Conservation (phyloP, 805 yeast genomes). For the Ascoidea tarda region DNA sequence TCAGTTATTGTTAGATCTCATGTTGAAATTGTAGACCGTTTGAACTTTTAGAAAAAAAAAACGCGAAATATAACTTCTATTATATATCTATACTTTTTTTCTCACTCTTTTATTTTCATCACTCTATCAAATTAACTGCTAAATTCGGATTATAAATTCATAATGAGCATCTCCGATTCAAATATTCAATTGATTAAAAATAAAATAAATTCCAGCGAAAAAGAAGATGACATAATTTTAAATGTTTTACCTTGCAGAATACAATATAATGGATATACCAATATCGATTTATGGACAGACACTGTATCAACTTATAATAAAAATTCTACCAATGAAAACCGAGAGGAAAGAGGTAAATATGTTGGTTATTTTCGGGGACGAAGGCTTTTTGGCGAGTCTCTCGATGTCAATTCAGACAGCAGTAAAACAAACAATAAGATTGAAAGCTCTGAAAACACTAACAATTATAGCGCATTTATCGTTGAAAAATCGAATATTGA, state of each 20-base stretch:
- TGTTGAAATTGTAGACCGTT: too few relatives aligned
- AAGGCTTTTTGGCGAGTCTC: constrained; percentile 7
- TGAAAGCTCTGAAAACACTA: too few relatives aligned
- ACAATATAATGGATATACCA: background rate
- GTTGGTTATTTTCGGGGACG: constrained; percentile 7
- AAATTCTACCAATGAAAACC: constrained; percentile 6
- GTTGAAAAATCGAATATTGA: constrained; percentile 1
- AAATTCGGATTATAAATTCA: too few relatives aligned
- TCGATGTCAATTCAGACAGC: background rate
- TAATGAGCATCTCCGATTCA: background rate
- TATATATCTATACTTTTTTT: too few relatives aligned
- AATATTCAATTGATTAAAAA: too few relatives aligned
- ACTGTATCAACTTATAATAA: constrained; percentile 14
- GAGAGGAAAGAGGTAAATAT: constrained; percentile 4
- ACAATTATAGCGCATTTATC: background rate
- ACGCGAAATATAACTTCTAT: constrained; percentile 1
- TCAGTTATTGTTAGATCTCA: too few relatives aligned
- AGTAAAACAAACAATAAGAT: too few relatives aligned
- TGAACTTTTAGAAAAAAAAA: too few relatives aligned
- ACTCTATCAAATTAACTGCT: too few relatives aligned
- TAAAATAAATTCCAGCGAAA: background rate
- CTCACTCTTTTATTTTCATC: background rate
- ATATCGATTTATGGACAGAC: constrained; percentile 9
- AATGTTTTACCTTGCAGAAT: constrained; percentile 5
- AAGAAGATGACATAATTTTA: background rate